Percentiles rank a stretch among this genome's conserved stretches.
phyloP scores from a whole-genome alignment of 2,329 filamentous ascomycete species.

The Aspergillus udagawae region DNA sequence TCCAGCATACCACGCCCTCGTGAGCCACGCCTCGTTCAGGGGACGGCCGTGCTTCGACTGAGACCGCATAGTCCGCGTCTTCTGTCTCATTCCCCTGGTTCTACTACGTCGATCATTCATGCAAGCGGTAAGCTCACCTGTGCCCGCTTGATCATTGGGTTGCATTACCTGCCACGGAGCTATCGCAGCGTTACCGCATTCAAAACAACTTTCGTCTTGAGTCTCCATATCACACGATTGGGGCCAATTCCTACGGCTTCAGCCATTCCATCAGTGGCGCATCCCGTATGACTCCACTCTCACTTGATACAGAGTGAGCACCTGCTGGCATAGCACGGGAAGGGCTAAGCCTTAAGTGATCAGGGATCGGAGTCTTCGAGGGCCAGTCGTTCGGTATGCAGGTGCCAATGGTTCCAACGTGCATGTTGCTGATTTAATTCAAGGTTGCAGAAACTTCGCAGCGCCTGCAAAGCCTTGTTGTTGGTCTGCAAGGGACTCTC shows the following conservation, averaged over 20 bases:
- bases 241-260: neutral
- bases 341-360: neutral
- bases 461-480: neutral
- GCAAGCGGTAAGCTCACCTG: constrained; percentile 2
- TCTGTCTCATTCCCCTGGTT: constrained; percentile 14
- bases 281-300: neutral
- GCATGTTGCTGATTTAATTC: neutral
- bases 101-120: constrained; percentile 8
- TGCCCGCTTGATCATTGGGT: neutral
- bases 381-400: constrained; percentile 12
- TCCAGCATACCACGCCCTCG: neutral
- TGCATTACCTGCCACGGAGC: constrained; percentile 3
- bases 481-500: neutral
- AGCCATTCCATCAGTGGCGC: neutral
- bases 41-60: neutral
- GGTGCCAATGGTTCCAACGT: neutral
- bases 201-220: neutral
- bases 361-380: neutral
- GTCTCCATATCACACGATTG: neutral
- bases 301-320: neutral
- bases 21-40: neutral
- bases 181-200: neutral
- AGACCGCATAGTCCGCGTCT: neutral
- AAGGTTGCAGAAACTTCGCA: neutral
- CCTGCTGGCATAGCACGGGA: neutral